Conservation (phyloP, 345 rosid species). For the Melaleuca alternifolia region DNA sequence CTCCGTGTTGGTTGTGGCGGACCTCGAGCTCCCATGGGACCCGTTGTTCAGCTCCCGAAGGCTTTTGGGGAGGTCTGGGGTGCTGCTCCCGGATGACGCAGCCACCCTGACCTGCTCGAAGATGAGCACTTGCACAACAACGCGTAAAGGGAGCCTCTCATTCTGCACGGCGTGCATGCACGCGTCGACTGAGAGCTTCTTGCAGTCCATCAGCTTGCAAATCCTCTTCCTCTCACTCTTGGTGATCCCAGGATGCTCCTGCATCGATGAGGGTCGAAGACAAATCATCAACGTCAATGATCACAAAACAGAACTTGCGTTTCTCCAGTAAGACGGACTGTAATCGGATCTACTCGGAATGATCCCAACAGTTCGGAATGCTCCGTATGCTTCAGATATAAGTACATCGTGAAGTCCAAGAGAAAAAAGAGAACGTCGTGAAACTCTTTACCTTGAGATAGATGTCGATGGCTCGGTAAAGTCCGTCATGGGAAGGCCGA, state of each 20-base stretch:
- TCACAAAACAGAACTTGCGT: background rate
- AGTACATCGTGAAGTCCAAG: background rate
- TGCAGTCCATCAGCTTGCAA: slow-evolving; percentile 86
- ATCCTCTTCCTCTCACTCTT: slow-evolving; percentile 75
- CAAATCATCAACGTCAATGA: background rate
- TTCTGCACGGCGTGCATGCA: slow-evolving; percentile 85
- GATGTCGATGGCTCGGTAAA: slow-evolving; percentile 78
- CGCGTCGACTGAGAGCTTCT: slow-evolving; percentile 75
- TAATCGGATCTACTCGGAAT: background rate
- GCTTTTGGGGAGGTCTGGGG: slow-evolving; percentile 60
- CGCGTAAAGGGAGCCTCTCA: slow-evolving; percentile 70
- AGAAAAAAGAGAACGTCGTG: background rate
- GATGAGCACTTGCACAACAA: slow-evolving; percentile 72
- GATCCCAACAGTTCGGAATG: background rate
- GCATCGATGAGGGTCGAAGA: background rate
- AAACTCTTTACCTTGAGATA: slow-evolving; percentile 56
- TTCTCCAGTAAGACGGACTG: background rate
- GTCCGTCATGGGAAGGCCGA: slow-evolving; percentile 73
- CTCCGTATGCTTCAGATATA: background rate
- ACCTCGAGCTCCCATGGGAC: slow-evolving; percentile 56
- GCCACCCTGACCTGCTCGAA: slow-evolving; percentile 70
- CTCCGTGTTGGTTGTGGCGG: slow-evolving; percentile 51
- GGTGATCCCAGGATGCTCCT: slow-evolving; percentile 70
- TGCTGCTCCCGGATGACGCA: slow-evolving; percentile 75
- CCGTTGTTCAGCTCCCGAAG: slow-evolving; percentile 43